Conservation (phyloP, 805 yeast genomes). For the Lachancea meyersii region DNA sequence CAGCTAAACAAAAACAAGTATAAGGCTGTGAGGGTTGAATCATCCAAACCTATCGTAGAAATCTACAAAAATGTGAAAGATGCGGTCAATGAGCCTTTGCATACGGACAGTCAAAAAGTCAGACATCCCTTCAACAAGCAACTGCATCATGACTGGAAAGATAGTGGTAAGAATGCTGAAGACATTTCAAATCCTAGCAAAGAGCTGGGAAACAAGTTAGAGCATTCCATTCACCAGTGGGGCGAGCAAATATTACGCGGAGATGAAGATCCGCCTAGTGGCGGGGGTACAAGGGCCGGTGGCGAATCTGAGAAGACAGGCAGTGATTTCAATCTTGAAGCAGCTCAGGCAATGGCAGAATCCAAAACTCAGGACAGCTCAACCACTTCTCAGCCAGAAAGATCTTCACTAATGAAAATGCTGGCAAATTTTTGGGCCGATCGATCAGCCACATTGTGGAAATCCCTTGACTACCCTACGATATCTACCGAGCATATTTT, state of each 20-base stretch:
- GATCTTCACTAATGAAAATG: constrained; percentile 71
- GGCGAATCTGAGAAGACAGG: neutral
- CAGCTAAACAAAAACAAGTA: constrained; percentile 55
- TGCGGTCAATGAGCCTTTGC: constrained; percentile 60
- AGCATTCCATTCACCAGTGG: constrained; percentile 30
- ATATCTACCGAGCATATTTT: constrained; percentile 78
- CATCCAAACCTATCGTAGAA: constrained; percentile 83
- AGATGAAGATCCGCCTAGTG: constrained; percentile 1
- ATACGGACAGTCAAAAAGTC: constrained; percentile 23
- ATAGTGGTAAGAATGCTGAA: neutral
- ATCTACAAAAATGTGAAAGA: constrained; percentile 83
- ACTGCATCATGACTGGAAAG: constrained; percentile 2
- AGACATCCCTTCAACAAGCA: neutral
- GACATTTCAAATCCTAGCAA: constrained; percentile 5
- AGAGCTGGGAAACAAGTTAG: constrained; percentile 27
- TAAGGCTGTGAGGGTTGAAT: constrained; percentile 62
- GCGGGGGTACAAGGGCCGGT: neutral
- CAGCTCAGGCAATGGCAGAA: constrained; percentile 17
- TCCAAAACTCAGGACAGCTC: constrained; percentile 24
- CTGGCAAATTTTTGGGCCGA: constrained; percentile 95
- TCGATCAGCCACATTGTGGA: constrained; percentile 92
- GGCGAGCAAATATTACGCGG: constrained; percentile 20
- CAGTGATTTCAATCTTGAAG: constrained; percentile 16
- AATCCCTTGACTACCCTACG: constrained; percentile 80
- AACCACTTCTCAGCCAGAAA: constrained; percentile 47